phyloP scores from a whole-genome alignment of 257 asterid genomes.

The Fraxinus quadrangulata region DNA sequence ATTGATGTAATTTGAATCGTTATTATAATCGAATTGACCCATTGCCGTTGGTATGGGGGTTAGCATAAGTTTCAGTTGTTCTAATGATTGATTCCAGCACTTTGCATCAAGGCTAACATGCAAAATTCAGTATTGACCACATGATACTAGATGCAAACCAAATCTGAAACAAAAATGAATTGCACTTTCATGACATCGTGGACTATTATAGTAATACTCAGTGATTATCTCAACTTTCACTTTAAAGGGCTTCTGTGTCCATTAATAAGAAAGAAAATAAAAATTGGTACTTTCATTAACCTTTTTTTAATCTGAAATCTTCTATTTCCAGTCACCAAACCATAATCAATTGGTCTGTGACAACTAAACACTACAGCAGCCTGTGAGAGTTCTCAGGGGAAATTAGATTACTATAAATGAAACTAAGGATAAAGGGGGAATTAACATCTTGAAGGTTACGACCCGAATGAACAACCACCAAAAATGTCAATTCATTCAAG shows the following conservation, averaged over 20 bases:
- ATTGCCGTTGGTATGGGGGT: neutral
- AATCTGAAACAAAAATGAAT: neutral
- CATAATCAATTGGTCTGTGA: no score
- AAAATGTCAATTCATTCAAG: no score
- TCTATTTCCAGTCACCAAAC: no score
- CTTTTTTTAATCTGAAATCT: no score
- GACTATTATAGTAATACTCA: neutral
- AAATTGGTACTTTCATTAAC: no score
- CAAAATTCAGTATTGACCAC: neutral
- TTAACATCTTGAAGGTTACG: conserved; percentile 19
- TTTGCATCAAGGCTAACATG: neutral
- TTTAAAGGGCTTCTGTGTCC: neutral
- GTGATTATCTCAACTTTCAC: neutral
- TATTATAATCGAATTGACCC: neutral
- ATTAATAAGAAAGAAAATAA: no score
- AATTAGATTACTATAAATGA: neutral
- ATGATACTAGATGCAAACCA: neutral
- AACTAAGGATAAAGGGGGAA: neutral
- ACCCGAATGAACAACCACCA: no score
- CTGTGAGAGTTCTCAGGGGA: no score
- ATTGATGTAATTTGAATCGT: neutral
- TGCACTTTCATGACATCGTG: neutral
- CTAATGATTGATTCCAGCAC: neutral
- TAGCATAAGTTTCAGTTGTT: neutral
- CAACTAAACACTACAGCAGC: no score